A percentile compares a stretch with the other conserved stretches of the same genome.
These are phyloP conservation scores for Penicillium thymicola DNA, from an alignment of 2,329 filamentous ascomycete species.

Conservation along the genomic window DNA sequence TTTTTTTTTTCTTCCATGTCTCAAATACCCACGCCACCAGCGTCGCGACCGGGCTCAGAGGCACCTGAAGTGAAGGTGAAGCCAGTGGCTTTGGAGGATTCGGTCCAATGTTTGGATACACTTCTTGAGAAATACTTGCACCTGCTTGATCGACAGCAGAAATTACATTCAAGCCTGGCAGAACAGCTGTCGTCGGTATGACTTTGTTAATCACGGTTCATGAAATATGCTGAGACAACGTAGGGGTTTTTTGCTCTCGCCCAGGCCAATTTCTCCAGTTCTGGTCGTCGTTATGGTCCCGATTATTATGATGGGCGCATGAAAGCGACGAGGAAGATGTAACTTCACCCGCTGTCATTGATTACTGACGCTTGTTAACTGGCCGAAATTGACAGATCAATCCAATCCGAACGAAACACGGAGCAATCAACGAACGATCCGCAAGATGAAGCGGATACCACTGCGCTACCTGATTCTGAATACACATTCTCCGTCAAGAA, in stretches of 20 bases:
- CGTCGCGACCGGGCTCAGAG: conserved; percentile 31
- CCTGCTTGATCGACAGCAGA: conserved; percentile 44
- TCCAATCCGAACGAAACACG: conserved; percentile 4
- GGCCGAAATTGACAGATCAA: conserved; percentile 10
- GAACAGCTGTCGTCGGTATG: conserved; percentile 41
- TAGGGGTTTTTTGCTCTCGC: conserved; percentile 50
- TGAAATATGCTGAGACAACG: conserved; percentile 20
- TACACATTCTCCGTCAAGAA: conserved; percentile 8
- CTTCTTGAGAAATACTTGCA: conserved; percentile 44
- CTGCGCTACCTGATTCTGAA: neutral
- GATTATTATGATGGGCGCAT: conserved; percentile 52
- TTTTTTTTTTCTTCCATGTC: conserved; percentile 21
- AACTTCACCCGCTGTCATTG: neutral
- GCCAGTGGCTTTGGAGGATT: conserved; percentile 22
- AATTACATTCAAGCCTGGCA: conserved; percentile 38
- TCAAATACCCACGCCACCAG: conserved; percentile 36
- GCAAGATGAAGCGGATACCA: neutral
- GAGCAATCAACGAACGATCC: neutral
- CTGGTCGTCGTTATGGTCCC: conserved; percentile 46
- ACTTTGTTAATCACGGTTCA: neutral
- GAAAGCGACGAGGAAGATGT: conserved; percentile 47
- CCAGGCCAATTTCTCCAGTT: conserved; percentile 48
- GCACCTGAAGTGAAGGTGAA: conserved; percentile 22
- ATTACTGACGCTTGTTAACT: conserved; percentile 1
- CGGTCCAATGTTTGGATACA: conserved; percentile 37